Conservation (phyloP, 306 rosid genomes). For the Prunus armeniaca region DNA sequence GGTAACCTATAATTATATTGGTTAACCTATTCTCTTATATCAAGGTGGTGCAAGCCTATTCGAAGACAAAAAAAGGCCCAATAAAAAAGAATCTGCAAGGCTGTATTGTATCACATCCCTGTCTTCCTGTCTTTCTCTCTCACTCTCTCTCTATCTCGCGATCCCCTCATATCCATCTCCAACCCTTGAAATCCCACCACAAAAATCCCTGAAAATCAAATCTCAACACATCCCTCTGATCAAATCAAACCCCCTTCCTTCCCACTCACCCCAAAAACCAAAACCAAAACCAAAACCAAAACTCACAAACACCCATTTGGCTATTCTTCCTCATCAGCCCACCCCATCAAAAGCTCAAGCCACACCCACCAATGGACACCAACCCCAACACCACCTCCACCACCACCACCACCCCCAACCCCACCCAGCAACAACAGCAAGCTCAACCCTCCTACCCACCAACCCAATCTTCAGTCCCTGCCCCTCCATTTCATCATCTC, state of each 20-base stretch:
- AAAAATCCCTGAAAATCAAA: not conserved
- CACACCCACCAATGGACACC: conserved; percentile 11
- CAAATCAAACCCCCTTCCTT: conserved; percentile 4
- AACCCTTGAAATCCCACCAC: conserved; percentile 21
- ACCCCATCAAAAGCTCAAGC: conserved; percentile 3
- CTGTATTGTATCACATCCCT: conserved; percentile 21
- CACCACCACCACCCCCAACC: not conserved
- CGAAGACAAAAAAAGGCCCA: not conserved
- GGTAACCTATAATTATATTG: too few relatives aligned
- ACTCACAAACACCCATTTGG: conserved; percentile 3
- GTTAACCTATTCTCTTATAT: not conserved
- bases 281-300: not conserved
- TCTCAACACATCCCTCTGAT: conserved; percentile 11
- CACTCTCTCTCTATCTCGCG: not conserved
- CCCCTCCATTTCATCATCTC: conserved; percentile 78
- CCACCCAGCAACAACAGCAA: conserved; percentile 1
- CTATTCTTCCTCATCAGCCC: not conserved
- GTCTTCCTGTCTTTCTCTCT: not conserved
- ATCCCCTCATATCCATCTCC: conserved; percentile 5
- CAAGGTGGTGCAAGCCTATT: not conserved
- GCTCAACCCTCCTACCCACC: conserved; percentile 38
- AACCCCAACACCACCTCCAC: not conserved
- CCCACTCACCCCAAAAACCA: not conserved
- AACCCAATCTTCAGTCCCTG: conserved; percentile 33
- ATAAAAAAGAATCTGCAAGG: conserved; percentile 1